These are phyloP conservation scores for Xylaria sp. DNA, from an alignment of 2,329 filamentous ascomycete genomes.

Conservation along the genomic window DNA sequence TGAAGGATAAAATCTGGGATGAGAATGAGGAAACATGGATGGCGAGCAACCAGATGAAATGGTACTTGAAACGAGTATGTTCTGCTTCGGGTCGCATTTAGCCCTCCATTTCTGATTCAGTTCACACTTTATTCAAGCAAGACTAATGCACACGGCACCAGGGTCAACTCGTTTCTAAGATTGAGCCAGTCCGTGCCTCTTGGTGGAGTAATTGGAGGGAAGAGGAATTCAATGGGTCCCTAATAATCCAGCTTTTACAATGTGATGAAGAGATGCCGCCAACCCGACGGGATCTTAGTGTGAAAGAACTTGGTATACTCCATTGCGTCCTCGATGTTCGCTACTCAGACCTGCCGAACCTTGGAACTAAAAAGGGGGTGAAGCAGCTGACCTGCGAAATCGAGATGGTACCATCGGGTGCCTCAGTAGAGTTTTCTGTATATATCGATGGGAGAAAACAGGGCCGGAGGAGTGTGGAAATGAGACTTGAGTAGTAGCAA, in stretches of 20 bases:
- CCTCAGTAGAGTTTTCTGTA: conserved; percentile 10
- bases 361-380: background rate
- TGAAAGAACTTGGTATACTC: background rate
- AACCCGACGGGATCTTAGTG: background rate
- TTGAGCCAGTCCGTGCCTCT: background rate
- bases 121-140: background rate
- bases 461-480: background rate
- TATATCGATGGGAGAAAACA: background rate
- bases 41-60: conserved; percentile 12
- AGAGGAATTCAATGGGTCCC: background rate
- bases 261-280: conserved; percentile 6
- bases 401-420: conserved; percentile 17
- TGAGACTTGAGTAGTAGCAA: background rate
- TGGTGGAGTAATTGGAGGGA: background rate
- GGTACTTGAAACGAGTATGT: conserved; percentile 22
- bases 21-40: background rate
- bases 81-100: no score
- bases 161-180: background rate
- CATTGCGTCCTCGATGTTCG: background rate
- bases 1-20: conserved; percentile 3
- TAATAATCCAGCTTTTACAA: background rate
- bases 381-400: background rate
- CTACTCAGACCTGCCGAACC: background rate
- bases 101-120: no score
- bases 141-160: background rate